phyloP scores from a whole-genome alignment of 2,329 filamentous ascomycete species.

The Penicillium sp. region DNA sequence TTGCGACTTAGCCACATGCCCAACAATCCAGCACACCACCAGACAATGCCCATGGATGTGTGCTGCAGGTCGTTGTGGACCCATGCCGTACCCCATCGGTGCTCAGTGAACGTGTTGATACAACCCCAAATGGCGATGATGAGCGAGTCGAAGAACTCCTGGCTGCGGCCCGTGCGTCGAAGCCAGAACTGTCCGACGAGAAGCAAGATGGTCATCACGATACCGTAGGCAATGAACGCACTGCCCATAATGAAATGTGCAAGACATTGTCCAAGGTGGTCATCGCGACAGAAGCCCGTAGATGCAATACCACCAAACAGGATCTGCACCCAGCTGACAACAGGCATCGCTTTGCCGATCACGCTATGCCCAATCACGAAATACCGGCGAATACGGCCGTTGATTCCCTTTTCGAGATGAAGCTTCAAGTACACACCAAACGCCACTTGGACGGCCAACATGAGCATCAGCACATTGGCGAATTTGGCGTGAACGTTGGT shows the following conservation, averaged over 20 bases:
- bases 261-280: conserved; percentile 86
- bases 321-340: conserved; percentile 90
- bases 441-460: conserved; percentile 71
- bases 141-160: conserved; percentile 93
- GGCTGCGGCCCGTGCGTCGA: conserved; percentile 73
- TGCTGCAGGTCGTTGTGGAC: conserved; percentile 93
- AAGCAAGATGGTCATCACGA: conserved; percentile 79
- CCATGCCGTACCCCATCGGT: conserved; percentile 87
- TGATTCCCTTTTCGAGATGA: conserved; percentile 79
- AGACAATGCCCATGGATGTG: conserved; percentile 98
- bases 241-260: conserved; percentile 99
- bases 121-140: conserved; percentile 94
- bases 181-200: conserved; percentile 88
- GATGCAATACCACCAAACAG: conserved; percentile 91
- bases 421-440: conserved; percentile 84
- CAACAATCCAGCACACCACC: conserved; percentile 91
- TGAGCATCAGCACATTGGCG: conserved; percentile 73
- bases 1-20: conserved; percentile 89
- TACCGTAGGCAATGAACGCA: conserved; percentile 91
- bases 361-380: conserved; percentile 73
- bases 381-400: conserved; percentile 69
- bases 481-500: conserved; percentile 78
- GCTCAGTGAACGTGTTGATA: conserved; percentile 97
- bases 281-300: conserved; percentile 85
- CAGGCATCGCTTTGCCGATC: conserved; percentile 80